Conservation (phyloP, 2,329 filamentous ascomycete species). For the Chrysoporthe deuterocubensis region DNA sequence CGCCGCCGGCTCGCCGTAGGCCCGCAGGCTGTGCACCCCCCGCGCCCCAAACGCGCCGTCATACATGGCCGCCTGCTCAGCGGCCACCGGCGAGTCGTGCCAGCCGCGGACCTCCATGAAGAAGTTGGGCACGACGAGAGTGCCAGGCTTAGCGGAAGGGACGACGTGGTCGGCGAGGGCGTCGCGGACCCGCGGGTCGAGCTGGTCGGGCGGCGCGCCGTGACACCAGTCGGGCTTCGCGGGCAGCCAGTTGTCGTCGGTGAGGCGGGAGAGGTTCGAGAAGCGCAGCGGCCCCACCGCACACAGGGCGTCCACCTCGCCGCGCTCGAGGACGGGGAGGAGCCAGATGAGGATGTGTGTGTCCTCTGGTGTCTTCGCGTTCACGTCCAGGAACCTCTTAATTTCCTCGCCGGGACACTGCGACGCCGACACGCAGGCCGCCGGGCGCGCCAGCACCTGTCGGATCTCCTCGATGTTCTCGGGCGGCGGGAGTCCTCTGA, state of each 20-base stretch:
- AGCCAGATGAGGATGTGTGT: neutral
- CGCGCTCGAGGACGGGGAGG: neutral
- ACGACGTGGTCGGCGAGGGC: constrained; percentile 37
- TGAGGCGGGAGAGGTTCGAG: neutral
- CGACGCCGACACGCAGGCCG: neutral
- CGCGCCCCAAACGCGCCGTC: constrained; percentile 44
- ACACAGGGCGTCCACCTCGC: neutral
- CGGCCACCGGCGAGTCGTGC: constrained; percentile 37
- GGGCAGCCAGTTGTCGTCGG: neutral
- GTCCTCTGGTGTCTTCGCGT: neutral
- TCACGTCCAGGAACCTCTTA: neutral
- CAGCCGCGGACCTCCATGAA: constrained; percentile 46
- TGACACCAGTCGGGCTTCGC: neutral
- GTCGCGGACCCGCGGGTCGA: constrained; percentile 29
- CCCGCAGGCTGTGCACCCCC: constrained; percentile 37
- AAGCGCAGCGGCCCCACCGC: neutral
- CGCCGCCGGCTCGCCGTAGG: constrained; percentile 25
- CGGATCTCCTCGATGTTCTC: rapidly evolving
- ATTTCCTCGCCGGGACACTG: neutral
- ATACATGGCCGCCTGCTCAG: constrained; percentile 40
- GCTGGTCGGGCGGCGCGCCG: neutral
- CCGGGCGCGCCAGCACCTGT: neutral
- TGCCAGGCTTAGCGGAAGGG: constrained; percentile 38
- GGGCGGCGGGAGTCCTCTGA: neutral
- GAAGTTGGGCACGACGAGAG: constrained; percentile 45